Evolutionary conservation across 108 stramenopile species (phyloP).

Genomic region (Cylindrotheca fusiformis): DNA sequence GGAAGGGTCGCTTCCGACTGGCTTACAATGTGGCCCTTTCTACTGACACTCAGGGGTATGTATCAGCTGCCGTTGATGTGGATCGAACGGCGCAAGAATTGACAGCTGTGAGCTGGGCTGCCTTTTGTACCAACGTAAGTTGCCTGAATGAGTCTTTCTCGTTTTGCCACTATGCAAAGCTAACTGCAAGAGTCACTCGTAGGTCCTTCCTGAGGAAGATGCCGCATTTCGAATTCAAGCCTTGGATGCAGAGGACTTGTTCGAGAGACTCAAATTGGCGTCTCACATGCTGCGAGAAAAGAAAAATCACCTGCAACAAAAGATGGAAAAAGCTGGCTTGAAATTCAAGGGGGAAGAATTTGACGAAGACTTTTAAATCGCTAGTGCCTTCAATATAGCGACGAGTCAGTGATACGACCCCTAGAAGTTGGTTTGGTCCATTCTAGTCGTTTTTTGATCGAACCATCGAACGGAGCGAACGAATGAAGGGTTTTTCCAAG

Average conservation of each 20-base stretch:
- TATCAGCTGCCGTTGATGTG: background rate
- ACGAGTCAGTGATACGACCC: too few relatives aligned
- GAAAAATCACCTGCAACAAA: conserved; percentile 41
- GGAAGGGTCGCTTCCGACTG: conserved; percentile 21
- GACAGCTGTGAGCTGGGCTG: conserved; percentile 80
- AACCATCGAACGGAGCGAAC: conserved; percentile 28
- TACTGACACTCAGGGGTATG: conserved; percentile 53
- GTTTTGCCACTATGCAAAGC: too few relatives aligned
- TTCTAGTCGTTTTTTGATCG: conserved; percentile 21
- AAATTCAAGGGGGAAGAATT: conserved; percentile 18
- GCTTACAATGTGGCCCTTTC: conserved; percentile 35
- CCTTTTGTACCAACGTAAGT: conserved; percentile 53
- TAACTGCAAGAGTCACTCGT: too few relatives aligned
- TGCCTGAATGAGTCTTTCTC: too few relatives aligned
- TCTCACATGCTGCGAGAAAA: conserved; percentile 65
- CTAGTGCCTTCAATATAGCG: background rate
- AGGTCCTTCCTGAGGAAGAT: conserved; percentile 34
- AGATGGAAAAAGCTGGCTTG: conserved; percentile 39
- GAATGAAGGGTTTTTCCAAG: conserved; percentile 45
- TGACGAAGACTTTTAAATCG: conserved; percentile 14
- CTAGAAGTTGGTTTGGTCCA: too few relatives aligned
- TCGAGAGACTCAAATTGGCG: conserved; percentile 64
- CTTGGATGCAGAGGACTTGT: conserved; percentile 54
- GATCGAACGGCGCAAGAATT: conserved; percentile 62
- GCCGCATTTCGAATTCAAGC: conserved; percentile 64